Evolutionary conservation across 257 asterid species (phyloP).

Genomic region (Nicotiana knightiana): DNA sequence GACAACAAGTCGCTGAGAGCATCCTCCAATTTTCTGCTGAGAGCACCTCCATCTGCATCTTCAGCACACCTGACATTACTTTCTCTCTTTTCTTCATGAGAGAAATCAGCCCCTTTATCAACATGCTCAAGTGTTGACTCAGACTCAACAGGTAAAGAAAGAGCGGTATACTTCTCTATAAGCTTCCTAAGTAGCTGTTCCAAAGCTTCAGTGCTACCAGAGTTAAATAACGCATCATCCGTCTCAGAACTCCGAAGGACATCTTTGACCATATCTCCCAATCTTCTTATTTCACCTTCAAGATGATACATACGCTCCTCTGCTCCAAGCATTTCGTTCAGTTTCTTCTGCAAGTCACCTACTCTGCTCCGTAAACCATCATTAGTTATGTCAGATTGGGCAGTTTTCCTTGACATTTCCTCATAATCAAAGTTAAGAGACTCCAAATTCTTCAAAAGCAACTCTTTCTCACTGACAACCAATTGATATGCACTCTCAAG

Average conservation of each 20-base stretch:
- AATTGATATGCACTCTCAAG: constrained; percentile 52
- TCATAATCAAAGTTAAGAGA: constrained; percentile 40
- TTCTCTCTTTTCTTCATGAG: constrained; percentile 19
- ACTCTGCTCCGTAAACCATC: constrained; percentile 50
- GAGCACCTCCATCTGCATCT: constrained; percentile 32
- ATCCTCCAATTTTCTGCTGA: constrained; percentile 38
- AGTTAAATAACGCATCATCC: constrained; percentile 40
- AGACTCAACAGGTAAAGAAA: constrained; percentile 27
- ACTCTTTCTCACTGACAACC: constrained; percentile 54
- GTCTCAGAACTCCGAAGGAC: constrained; percentile 50
- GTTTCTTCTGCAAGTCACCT: constrained; percentile 36
- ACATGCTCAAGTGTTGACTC: constrained; percentile 37
- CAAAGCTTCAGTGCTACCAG: constrained; percentile 40
- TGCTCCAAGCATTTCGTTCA: constrained; percentile 42
- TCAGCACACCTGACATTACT: constrained; percentile 33
- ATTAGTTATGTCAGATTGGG: constrained; percentile 30
- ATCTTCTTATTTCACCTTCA: constrained; percentile 47
- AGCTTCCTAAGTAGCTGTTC: constrained; percentile 60
- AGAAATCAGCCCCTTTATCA: constrained; percentile 28
- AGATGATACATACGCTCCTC: constrained; percentile 47
- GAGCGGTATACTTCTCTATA: constrained; percentile 45
- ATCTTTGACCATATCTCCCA: constrained; percentile 53
- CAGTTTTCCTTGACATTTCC: constrained; percentile 35
- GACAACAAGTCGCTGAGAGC: constrained; percentile 36
- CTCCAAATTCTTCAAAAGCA: constrained; percentile 51